Conservation (phyloP, 2,329 filamentous ascomycete species). For the Sarocladium oryzae region DNA sequence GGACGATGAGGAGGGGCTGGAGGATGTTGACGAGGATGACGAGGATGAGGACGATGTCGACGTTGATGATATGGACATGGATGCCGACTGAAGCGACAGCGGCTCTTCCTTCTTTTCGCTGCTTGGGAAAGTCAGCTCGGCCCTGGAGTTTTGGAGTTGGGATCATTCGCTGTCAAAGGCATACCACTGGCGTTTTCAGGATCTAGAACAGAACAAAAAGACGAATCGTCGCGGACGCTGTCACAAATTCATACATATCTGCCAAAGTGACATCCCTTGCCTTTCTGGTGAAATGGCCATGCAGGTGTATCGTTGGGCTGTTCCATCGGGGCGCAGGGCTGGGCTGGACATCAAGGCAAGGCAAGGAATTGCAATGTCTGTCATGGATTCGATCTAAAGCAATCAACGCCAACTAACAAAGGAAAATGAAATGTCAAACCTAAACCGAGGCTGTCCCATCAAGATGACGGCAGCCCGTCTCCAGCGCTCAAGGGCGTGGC, state of each 20-base stretch:
- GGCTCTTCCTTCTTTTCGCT: background rate
- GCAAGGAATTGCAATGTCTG: no score
- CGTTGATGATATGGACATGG: conserved; percentile 25
- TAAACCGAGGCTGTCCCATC: no score
- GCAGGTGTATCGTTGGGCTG: no score
- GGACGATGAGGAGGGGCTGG: conserved; percentile 17
- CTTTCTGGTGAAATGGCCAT: background rate
- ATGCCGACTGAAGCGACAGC: conserved; percentile 12
- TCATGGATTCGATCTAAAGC: background rate
- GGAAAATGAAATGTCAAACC: no score
- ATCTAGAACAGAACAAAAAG: conserved; percentile 4
- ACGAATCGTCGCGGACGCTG: background rate
- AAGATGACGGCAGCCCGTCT: no score
- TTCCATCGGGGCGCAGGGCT: no score
- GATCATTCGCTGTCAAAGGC: conserved; percentile 9
- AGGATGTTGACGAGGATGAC: conserved; percentile 14
- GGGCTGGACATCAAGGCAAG: no score
- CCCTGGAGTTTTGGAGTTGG: conserved; percentile 6
- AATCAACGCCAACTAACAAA: background rate
- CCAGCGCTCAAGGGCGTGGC: no score
- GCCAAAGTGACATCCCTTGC: background rate
- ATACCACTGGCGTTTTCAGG: conserved; percentile 9
- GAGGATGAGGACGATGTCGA: conserved; percentile 20
- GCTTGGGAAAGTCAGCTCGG: conserved; percentile 7
- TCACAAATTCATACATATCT: conserved; percentile 1